Base-by-base conservation (phyloP, 768 basidiomycete genomes). In the Leccinum variicolor region DNA sequence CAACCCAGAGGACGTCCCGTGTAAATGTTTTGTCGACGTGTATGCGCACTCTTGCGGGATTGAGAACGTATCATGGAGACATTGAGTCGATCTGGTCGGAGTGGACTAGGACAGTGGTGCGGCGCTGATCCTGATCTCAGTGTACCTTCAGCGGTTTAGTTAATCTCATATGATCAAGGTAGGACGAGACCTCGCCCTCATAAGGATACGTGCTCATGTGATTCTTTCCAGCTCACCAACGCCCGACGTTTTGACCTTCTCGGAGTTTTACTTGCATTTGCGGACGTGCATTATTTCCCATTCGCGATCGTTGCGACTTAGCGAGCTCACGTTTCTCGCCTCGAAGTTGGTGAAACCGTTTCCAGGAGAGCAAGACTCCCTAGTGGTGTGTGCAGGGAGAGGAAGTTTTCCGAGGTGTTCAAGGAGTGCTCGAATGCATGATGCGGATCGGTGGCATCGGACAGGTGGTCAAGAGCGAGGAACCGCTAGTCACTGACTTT, bases 371-470 rank as follows among this genome's bases (percentile, higher is more conserved):
- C 68, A 74, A 15, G 86, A 86, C 25, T 79, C 86, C 0, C 61
- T 89, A 82, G 62, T 79, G 81, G 26, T 89, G 89, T 66, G 68
- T 94, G 28, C 84, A 87, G 57, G 90, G 87, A 3, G 97, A 99
- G 67, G 84, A 91, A 57, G 84, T 90, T 6, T 75, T 89, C 2
- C 69, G 97, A 36, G 89, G 94, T 55, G 76, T 89, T 3, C 84
- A 86, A 59, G 90, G 92, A 46, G 89, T 89, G 2, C 80, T 95
- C 36, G 95, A 98, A 65, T 83, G 93, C 45, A 84, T 92, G 4
- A 73, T 96, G 66, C 78, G 86, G 28, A 90, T 96, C 9, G 83
- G 84, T 4, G 81, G 88, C 52, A 79, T 95, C 3, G 85, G 81
- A 2, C 81, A 84, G 58, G 78, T 82, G 5, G 79, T 90, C 50